Base-by-base conservation (phyloP, 495 filamentous ascomycete species). In the Aspergillus biplanus region DNA sequence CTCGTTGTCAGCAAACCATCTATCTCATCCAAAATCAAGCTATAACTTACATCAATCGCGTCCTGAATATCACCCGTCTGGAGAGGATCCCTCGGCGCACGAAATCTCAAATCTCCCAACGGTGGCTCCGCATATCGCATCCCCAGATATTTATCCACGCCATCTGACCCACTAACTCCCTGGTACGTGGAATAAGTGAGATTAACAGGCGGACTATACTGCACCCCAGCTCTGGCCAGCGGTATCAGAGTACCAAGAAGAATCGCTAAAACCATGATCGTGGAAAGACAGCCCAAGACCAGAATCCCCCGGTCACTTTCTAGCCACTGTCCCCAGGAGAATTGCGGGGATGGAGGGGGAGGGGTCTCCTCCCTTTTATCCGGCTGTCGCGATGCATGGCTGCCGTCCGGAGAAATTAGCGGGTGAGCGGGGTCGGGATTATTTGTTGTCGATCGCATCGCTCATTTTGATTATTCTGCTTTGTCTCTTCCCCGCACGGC, bases 91-190 rank as follows among this genome's bases (percentile, higher is more conserved):
- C 56, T 32, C 9, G 63, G 63, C 4, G 58, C 63, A 50, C 58
- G 48, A 15, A 56, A 65, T 18, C 63, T 35, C 44, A 65, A 49
- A 18, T 65, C 44, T 0, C 44, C 63, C 2, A 65, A 11, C 0
- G 63, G 63, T 0, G 58, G 52, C 18, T 33, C 39, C 13, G 63
- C 63, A 65, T 65, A 65, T 18, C 57, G 56, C 56, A 65, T 65
- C 0, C 63, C 63, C 3, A 65, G 52, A 49, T 47, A 65, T 33
- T 64, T 47, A 46, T 59, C 49, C 5, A 64, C 62, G 1, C 47
- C 62, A 27, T n/a, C 15, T 3, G 35, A 13, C 4, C 59, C 56
- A 15, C 56, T 27, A 21, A 37, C 31, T 18, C 62, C 62, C 46
- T 48, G 48, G 31, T 55, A 64, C 4, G 11, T 63, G 4, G 61